These are phyloP conservation scores for Dothideomycetidae sp. DNA, from an alignment of 2,329 filamentous ascomycete species.

Conservation along the genomic window DNA sequence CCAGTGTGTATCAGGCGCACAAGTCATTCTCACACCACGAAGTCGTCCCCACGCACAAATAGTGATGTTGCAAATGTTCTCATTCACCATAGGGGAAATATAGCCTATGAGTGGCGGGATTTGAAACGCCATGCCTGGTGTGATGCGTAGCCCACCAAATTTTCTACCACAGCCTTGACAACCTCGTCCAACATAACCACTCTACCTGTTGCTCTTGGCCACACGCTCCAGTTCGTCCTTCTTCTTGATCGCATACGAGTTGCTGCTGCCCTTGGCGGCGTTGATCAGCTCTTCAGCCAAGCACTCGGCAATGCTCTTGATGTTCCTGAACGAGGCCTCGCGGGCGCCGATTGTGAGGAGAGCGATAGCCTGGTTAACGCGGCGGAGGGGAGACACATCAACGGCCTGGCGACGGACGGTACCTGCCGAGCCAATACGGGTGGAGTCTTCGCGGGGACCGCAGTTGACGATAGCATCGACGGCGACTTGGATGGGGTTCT, in stretches of 20 bases:
- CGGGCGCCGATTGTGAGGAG: conserved; percentile 98
- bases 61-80: neutral
- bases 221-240: conserved; percentile 99
- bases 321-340: conserved; percentile 98
- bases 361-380: conserved; percentile 99
- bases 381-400: conserved; percentile 98
- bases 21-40: no score
- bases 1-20: no score
- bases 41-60: no score
- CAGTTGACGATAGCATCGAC: conserved; percentile 99
- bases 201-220: conserved; percentile 99
- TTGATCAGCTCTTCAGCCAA: conserved; percentile 99
- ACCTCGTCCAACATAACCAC: conserved; percentile 10
- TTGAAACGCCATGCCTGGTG: conserved; percentile 10
- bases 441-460: conserved; percentile 98
- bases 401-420: conserved; percentile 99
- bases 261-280: conserved; percentile 99
- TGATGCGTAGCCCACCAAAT: conserved; percentile 8
- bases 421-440: conserved; percentile 97
- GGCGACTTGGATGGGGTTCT: conserved; percentile 99
- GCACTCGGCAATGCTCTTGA: conserved; percentile 99
- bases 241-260: conserved; percentile 99
- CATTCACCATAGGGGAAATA: conserved; percentile 5
- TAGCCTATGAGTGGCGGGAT: neutral
- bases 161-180: conserved; percentile 5